Evolutionary conservation across 2,329 filamentous ascomycete genomes (phyloP).

Genomic region (Dothiorella sarmentorum): DNA sequence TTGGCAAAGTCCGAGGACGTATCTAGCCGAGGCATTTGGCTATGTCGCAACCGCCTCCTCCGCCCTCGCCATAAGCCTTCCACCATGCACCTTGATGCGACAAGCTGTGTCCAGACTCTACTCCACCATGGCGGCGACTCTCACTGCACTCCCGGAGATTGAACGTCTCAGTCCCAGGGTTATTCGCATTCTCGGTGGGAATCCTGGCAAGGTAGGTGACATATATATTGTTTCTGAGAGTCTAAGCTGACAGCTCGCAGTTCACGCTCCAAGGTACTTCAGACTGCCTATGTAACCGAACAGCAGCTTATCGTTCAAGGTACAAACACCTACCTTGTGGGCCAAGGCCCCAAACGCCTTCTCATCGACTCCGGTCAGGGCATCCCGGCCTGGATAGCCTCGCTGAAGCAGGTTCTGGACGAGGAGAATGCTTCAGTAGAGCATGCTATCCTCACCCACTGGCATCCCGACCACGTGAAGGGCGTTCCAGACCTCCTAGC

Average conservation of each 20-base stretch:
- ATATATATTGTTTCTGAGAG: no score
- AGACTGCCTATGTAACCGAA: background rate
- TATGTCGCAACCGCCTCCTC: constrained; percentile 5
- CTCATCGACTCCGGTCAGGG: constrained; percentile 92
- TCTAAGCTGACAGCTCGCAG: constrained; percentile 31
- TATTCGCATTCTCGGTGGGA: constrained; percentile 82
- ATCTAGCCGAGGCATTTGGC: constrained; percentile 11
- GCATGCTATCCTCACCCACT: constrained; percentile 79
- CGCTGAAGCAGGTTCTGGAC: constrained; percentile 61
- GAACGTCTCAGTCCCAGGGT: constrained; percentile 74
- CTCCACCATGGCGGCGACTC: constrained; percentile 4
- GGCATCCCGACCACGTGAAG: constrained; percentile 82
- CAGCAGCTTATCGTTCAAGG: constrained; percentile 41
- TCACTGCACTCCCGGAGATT: constrained; percentile 58
- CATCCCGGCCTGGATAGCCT: constrained; percentile 65
- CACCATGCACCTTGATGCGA: constrained; percentile 1
- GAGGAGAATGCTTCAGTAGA: constrained; percentile 66
- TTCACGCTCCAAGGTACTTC: constrained; percentile 60
- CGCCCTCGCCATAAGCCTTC: background rate
- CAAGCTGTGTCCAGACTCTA: background rate
- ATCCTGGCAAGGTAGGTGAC: constrained; percentile 76
- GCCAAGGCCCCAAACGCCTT: constrained; percentile 67
- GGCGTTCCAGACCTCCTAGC: constrained; percentile 68
- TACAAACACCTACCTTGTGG: constrained; percentile 93
- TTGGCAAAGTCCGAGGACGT: background rate